Percentiles rank a stretch among this genome's conserved stretches.
Evolutionary conservation across 129 eudicot species (phyloP).

Genomic region (Mikania micrantha): DNA sequence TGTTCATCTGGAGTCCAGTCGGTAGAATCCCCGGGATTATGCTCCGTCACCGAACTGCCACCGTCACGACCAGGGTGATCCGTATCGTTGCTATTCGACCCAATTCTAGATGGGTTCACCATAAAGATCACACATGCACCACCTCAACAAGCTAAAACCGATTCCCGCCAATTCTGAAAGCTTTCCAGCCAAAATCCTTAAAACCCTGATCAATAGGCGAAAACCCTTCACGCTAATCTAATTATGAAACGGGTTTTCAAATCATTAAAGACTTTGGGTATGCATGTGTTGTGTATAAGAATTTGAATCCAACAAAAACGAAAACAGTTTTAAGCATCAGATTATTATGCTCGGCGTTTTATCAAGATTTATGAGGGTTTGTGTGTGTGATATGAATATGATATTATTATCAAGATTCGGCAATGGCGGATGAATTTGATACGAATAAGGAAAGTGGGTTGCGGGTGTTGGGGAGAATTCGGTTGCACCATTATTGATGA

Average conservation of each 20-base stretch:
- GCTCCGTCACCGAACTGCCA: conserved; percentile 24
- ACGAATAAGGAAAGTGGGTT: conserved; percentile 26
- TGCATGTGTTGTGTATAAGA: neutral
- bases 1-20: conserved; percentile 53
- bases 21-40: conserved; percentile 23
- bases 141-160: too few relatives aligned
- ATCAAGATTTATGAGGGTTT: neutral
- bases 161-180: conserved; percentile 24
- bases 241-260: too few relatives aligned
- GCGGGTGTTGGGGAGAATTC: conserved; percentile 20
- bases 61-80: conserved; percentile 19
- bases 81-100: conserved; percentile 24
- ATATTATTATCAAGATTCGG: too few relatives aligned
- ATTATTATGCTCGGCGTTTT: too few relatives aligned
- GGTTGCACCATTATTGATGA: conserved; percentile 23
- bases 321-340: too few relatives aligned
- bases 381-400: too few relatives aligned
- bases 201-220: neutral
- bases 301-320: neutral
- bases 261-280: neutral
- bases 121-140: neutral
- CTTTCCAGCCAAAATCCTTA: conserved; percentile 19
- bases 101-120: conserved; percentile 52
- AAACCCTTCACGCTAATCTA: neutral
- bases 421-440: conserved; percentile 8